A percentile compares a stretch with the other conserved stretches of the same genome.
Evolutionary conservation across 2,329 filamentous ascomycete species (phyloP).

Genomic region (Xylariaceae sp.): DNA sequence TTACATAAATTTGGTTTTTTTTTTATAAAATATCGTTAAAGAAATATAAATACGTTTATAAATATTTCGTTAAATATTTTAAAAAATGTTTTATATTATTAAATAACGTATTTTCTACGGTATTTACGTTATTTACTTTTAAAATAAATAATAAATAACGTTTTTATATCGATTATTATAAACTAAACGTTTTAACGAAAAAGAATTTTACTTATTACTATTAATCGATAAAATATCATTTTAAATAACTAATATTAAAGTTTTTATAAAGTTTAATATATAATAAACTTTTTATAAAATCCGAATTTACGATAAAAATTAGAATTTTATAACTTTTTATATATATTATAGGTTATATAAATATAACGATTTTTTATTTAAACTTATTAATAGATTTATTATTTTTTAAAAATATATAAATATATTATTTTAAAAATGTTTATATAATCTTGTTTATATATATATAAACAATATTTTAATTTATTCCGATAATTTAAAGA

Average conservation of each 20-base stretch:
- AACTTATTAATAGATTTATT: too few relatives aligned
- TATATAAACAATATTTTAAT: slow-evolving; percentile 7
- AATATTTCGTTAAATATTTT: too few relatives aligned
- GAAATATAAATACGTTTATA: not conserved
- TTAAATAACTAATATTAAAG: not conserved
- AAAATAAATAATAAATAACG: slow-evolving; percentile 1
- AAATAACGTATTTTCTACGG: not conserved
- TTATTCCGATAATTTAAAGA: slow-evolving; percentile 1
- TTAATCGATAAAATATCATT: slow-evolving; percentile 4
- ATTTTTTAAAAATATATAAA: not conserved
- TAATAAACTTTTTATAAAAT: slow-evolving; percentile 5
- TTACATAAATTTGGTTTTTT: not conserved
- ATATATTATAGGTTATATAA: not conserved
- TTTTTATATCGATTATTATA: slow-evolving; percentile 6
- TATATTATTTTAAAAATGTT: not conserved
- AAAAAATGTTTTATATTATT: not conserved
- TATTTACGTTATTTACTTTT: not conserved
- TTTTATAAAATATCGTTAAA: not conserved
- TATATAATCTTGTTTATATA: not conserved
- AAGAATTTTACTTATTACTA: slow-evolving; percentile 5
- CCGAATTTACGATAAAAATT: not conserved
- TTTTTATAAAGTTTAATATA: slow-evolving; percentile 8
- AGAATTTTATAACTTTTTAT: not conserved
- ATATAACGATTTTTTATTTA: not conserved
- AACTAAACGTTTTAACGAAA: slow-evolving; percentile 3